Evolutionary conservation across 352 stramenopile genomes (phyloP), one percentile per base, ranked within the genome.

Genomic region (Blastocystis sp.): DNA sequence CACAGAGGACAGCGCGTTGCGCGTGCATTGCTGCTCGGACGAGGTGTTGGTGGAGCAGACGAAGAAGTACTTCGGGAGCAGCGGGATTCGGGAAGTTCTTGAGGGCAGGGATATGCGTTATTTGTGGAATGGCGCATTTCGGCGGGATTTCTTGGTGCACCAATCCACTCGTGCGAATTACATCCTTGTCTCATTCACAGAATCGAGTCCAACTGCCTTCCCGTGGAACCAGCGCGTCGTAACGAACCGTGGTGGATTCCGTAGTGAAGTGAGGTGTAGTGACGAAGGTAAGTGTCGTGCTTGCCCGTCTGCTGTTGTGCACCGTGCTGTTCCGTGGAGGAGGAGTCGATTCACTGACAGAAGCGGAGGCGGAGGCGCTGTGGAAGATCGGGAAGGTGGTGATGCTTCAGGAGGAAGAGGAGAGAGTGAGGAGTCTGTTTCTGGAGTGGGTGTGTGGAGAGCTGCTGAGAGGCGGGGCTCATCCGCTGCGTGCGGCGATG

Each of bases 61-160:
- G 19, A 74, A 51, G 63, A 33, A 37, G 19, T 74, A 19, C 35
- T 74, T 45, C 45, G 63, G 9, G 35, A 41, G 35, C 35, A 19
- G 45, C 37, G 19, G 24, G 6, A 41, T 26, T 24, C 29, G 24
- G 24, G 24, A 50, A 12, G 35, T 45, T 1, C 24, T 74, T 9
- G 24, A 41, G 31, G 63, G 19, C 13, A 37, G 45, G 9, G 29
- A 55, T 1, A 41, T 35, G 24, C 16, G 39, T 9, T 41, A 41
- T 45, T 41, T 74, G 63, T 74, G 63, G 63, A 74, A 33, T 41
- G 31, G 19, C 63, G 13, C 63, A 13, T 74, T 74, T 41, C 63
- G 63, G 9, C 37, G 39, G 13, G 63, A 74, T 41, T 74, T 51
- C 35, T 35, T 12, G 63, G n/a, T 10, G 26, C 21, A 41, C 26